These are phyloP conservation scores for Phellopilus nigrolimitatus DNA, from an alignment of 1,284 basidiomycete genomes.

Conservation along the genomic window DNA sequence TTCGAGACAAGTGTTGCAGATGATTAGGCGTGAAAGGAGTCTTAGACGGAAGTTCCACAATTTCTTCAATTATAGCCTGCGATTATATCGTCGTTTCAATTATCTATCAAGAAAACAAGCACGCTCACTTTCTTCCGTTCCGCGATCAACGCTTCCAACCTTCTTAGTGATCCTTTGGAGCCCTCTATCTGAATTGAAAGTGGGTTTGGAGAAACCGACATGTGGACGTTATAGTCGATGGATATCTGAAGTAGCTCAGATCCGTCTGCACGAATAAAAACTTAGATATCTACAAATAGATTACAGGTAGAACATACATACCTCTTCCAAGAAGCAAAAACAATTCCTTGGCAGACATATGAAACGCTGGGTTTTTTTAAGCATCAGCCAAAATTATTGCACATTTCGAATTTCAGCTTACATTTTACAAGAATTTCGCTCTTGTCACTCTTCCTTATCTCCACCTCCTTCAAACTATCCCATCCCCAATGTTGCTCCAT, in stretches of 20 bases:
- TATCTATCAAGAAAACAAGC: constrained; percentile 3
- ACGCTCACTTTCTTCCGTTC: constrained; percentile 43
- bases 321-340: constrained; percentile 72
- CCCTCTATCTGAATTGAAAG: constrained; percentile 59
- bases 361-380: constrained; percentile 43
- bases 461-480: constrained; percentile 53
- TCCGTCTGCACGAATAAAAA: constrained; percentile 46
- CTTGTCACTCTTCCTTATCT: constrained; percentile 44
- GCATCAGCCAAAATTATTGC: constrained; percentile 3
- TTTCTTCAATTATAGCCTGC: constrained; percentile 49
- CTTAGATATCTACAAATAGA: constrained; percentile 10
- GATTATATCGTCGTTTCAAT: not conserved
- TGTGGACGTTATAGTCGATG: constrained; percentile 52
- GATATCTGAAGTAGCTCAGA: constrained; percentile 55
- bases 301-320: constrained; percentile 28
- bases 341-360: constrained; percentile 52
- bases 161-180: constrained; percentile 41
- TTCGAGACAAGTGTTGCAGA: constrained; percentile 59
- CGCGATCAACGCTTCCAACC: constrained; percentile 40
- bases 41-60: constrained; percentile 43
- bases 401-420: constrained; percentile 30
- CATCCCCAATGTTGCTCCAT: constrained; percentile 63
- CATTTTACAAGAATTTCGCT: constrained; percentile 48
- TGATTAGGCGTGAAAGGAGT: constrained; percentile 39
- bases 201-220: constrained; percentile 52